phyloP scores from a whole-genome alignment of 139 green algal genomes.

The Pleodorina starrii region DNA sequence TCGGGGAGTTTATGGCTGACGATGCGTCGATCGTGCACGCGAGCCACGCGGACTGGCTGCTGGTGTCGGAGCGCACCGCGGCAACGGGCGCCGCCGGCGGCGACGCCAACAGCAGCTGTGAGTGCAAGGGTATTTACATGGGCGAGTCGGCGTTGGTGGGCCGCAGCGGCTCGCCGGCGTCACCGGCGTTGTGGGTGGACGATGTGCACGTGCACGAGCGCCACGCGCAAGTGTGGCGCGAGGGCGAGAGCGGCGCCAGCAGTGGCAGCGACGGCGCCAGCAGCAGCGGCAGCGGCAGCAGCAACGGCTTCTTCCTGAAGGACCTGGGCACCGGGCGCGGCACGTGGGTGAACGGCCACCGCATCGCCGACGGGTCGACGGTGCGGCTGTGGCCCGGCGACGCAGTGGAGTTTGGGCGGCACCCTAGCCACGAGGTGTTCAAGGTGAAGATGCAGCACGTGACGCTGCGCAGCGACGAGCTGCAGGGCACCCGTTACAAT shows the following conservation, averaged over 20 bases:
- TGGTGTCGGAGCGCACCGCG: constrained; percentile 68
- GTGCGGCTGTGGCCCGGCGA: constrained; percentile 70
- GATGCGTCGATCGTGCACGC: constrained; percentile 78
- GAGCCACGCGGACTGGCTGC: constrained; percentile 80
- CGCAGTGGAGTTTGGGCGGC: constrained; percentile 72
- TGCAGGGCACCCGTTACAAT: neutral
- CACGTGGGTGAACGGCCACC: constrained; percentile 82
- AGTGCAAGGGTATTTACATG: constrained; percentile 67
- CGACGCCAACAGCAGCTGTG: constrained; percentile 34
- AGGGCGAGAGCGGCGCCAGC: neutral
- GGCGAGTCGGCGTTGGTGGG: constrained; percentile 19
- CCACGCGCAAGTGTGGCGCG: constrained; percentile 53
- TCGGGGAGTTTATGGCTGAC: constrained; percentile 77
- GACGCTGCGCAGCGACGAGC: constrained; percentile 47
- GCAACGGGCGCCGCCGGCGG: neutral
- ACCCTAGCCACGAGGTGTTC: constrained; percentile 60
- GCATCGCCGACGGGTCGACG: constrained; percentile 39
- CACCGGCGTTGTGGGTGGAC: constrained; percentile 52
- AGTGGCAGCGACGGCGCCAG: neutral
- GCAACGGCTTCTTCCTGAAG: constrained; percentile 61
- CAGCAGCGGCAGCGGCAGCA: neutral
- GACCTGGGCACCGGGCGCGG: constrained; percentile 64
- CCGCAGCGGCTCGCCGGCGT: neutral
- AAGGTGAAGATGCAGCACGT: constrained; percentile 79
- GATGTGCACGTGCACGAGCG: constrained; percentile 32